Percentiles rank a stretch among this genome's conserved stretches.
phyloP scores from a whole-genome alignment of 306 rosid species.

The Carpinus fangiana region DNA sequence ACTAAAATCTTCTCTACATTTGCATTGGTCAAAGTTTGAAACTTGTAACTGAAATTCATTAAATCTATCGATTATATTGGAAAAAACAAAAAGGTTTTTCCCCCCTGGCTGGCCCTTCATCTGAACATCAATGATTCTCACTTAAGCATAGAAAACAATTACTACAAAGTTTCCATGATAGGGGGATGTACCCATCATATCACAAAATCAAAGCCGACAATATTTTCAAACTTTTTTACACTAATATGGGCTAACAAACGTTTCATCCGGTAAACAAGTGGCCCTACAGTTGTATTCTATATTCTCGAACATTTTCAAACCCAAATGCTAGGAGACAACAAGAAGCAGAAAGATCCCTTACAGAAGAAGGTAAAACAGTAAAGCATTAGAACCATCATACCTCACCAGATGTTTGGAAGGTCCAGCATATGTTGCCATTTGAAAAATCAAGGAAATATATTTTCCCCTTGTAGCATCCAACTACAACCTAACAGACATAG shows the following conservation, averaged over 20 bases:
- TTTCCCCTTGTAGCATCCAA: slow-evolving; percentile 89
- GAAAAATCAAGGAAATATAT: slow-evolving; percentile 76
- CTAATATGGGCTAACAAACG: not conserved
- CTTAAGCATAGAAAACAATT: not conserved
- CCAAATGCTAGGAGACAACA: not conserved
- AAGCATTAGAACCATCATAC: slow-evolving; percentile 39
- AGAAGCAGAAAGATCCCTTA: slow-evolving; percentile 23
- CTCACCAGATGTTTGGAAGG: slow-evolving; percentile 85
- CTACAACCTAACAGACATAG: slow-evolving; percentile 65
- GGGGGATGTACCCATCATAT: not conserved
- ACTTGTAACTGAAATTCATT: not conserved
- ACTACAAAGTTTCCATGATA: not conserved
- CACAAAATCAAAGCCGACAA: not conserved
- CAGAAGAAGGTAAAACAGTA: slow-evolving; percentile 22
- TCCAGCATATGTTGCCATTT: slow-evolving; percentile 71
- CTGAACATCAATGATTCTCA: not conserved
- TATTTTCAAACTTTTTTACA: not conserved
- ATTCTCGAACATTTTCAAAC: not conserved
- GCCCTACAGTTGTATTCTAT: not conserved
- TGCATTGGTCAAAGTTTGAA: not conserved
- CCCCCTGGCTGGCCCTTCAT: too few species aligned
- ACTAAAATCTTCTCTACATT: not conserved
- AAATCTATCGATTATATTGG: not conserved
- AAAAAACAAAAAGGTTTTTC: not conserved
- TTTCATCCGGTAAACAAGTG: not conserved